Percentiles rank a stretch among this genome's conserved stretches.
Conservation (phyloP, 2,329 filamentous ascomycete genomes). For the Lecanicillium sp. region DNA sequence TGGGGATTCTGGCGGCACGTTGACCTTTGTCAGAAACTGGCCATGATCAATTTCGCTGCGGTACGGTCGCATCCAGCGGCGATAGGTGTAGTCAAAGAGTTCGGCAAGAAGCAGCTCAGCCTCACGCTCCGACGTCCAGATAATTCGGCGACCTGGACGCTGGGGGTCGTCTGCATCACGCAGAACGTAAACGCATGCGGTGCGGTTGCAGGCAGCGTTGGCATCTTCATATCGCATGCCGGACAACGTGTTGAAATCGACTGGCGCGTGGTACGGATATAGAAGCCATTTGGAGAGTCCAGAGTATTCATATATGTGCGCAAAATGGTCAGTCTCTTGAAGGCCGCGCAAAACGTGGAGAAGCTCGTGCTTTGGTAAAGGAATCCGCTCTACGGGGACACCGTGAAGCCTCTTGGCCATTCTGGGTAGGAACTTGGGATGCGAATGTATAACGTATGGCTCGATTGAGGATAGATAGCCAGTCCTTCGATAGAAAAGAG, state of each 20-base stretch:
- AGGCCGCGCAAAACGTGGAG: not conserved
- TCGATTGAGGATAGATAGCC: too few species aligned
- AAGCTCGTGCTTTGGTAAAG: not conserved
- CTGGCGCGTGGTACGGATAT: not conserved
- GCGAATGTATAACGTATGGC: too few species aligned
- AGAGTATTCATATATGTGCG: not conserved
- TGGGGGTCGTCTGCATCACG: not conserved
- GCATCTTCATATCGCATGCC: not conserved
- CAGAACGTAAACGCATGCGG: constrained; percentile 1
- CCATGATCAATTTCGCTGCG: constrained; percentile 7
- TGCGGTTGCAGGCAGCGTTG: constrained; percentile 6
- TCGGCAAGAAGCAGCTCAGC: not conserved
- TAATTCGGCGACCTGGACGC: not conserved
- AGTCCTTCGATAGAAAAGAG: too few species aligned
- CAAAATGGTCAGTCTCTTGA: not conserved
- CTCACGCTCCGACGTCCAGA: not conserved
- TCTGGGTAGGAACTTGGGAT: too few species aligned
- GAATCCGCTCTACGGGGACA: too few species aligned
- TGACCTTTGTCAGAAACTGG: constrained; percentile 10
- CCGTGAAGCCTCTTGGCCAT: too few species aligned
- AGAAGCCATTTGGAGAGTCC: not conserved
- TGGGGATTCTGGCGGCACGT: not conserved
- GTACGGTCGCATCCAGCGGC: constrained; percentile 1
- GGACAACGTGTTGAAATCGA: not conserved
- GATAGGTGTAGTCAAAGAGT: constrained; percentile 4